These are phyloP conservation scores for Agaricus sinodeliciosus DNA, from an alignment of 768 basidiomycete genomes.

Conservation along the genomic window DNA sequence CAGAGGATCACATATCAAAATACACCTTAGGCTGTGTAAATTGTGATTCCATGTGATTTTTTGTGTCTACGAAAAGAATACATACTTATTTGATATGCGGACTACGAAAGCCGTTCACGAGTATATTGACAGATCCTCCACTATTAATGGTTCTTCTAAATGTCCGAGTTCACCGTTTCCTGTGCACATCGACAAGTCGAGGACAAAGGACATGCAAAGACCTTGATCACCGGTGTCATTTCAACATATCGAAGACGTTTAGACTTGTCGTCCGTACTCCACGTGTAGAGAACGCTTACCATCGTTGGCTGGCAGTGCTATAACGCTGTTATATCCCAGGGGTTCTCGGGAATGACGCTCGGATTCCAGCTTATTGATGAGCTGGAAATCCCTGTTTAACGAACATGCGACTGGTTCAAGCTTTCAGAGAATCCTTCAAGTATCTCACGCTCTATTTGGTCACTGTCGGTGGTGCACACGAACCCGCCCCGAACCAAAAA, in stretches of 20 bases:
- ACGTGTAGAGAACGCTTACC: neutral
- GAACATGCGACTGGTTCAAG: too few relatives aligned
- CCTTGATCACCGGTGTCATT: neutral
- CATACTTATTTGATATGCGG: neutral
- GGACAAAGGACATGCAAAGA: neutral
- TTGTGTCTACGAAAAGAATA: neutral
- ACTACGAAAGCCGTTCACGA: neutral
- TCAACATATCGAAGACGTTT: neutral
- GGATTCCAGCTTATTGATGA: too few relatives aligned
- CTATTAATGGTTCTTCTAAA: neutral
- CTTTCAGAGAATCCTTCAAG: too few relatives aligned
- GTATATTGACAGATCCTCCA: neutral
- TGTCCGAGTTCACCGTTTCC: conserved; percentile 4
- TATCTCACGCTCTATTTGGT: too few relatives aligned
- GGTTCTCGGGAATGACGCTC: too few relatives aligned
- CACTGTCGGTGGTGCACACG: too few relatives aligned
- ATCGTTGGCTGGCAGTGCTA: too few relatives aligned
- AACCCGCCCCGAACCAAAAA: too few relatives aligned
- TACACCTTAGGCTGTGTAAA: neutral
- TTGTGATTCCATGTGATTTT: conserved; percentile 1
- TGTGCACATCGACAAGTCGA: neutral
- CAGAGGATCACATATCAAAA: too few relatives aligned
- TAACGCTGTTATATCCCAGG: too few relatives aligned
- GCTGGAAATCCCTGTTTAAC: too few relatives aligned
- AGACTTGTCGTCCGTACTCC: neutral